Evolutionary conservation across 768 basidiomycete species (phyloP).

Genomic region (Dentipellis fragilis): DNA sequence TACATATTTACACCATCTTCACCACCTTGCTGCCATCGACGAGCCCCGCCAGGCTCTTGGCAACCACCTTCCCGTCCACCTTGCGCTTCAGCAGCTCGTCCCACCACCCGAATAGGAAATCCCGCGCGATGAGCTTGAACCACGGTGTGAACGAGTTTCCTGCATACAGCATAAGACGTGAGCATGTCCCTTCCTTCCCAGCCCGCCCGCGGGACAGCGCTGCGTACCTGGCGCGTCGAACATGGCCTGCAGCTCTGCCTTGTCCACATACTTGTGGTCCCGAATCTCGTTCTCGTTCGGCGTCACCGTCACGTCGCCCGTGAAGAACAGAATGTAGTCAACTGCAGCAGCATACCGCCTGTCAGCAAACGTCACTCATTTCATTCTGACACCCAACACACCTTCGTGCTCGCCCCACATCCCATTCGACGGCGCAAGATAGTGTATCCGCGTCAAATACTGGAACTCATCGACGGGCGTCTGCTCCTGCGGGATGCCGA

Average conservation of each 20-base stretch:
- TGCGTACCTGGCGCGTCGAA: constrained; percentile 67
- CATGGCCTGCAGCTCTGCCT: constrained; percentile 84
- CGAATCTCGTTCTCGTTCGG: constrained; percentile 89
- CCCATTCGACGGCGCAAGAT: constrained; percentile 86
- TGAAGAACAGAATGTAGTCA: constrained; percentile 95
- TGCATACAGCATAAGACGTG: constrained; percentile 20
- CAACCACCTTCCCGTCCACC: constrained; percentile 45
- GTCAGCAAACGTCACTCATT: not conserved
- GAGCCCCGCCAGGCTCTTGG: constrained; percentile 52
- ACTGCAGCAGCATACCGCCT: constrained; percentile 39
- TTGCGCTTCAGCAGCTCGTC: constrained; percentile 69
- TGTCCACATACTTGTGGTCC: constrained; percentile 84
- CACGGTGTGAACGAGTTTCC: constrained; percentile 93
- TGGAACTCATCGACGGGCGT: constrained; percentile 81
- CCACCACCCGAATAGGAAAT: constrained; percentile 99
- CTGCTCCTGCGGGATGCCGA: constrained; percentile 78
- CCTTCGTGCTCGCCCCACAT: constrained; percentile 99
- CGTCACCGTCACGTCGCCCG: constrained; percentile 73
- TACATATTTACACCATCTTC: constrained; percentile 37
- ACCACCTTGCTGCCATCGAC: constrained; percentile 69
- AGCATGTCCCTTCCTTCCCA: not conserved
- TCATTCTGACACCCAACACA: too few relatives aligned
- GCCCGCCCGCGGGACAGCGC: not conserved
- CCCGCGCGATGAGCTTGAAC: constrained; percentile 97
- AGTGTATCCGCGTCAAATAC: constrained; percentile 94